Conservation (phyloP, 768 basidiomycete species). For the Naematelia aurantialba region DNA sequence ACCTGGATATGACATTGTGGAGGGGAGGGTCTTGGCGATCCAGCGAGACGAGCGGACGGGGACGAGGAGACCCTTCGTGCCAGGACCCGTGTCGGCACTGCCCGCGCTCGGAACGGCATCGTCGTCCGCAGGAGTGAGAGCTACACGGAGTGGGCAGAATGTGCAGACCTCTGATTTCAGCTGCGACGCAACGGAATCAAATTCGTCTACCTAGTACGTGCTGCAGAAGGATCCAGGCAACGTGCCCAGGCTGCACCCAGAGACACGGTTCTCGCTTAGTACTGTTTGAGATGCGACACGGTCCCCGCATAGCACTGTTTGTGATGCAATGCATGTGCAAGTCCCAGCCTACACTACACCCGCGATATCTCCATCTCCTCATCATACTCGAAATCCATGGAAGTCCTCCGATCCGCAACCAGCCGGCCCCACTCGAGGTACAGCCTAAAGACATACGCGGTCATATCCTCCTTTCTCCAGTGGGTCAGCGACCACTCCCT, state of each 20-base stretch:
- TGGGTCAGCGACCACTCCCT: slow-evolving; percentile 34
- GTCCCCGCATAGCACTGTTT: not conserved
- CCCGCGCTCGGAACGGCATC: not conserved
- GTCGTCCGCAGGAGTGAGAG: too few relatives aligned
- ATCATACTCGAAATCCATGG: slow-evolving; percentile 37
- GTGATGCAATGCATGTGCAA: not conserved
- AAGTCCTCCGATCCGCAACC: slow-evolving; percentile 22
- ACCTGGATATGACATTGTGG: not conserved
- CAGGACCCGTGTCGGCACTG: not conserved
- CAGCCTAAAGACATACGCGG: slow-evolving; percentile 44
- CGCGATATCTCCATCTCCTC: slow-evolving; percentile 21
- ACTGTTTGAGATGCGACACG: not conserved
- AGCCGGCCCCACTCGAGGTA: slow-evolving; percentile 49
- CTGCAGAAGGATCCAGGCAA: too few relatives aligned
- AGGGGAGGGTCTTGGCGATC: not conserved
- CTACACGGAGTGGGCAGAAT: too few relatives aligned
- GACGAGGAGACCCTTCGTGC: not conserved
- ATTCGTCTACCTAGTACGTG: not conserved
- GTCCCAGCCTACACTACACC: not conserved
- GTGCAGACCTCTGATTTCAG: not conserved
- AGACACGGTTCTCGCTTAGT: too few relatives aligned
- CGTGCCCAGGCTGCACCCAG: too few relatives aligned
- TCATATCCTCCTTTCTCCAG: slow-evolving; percentile 46
- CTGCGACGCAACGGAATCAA: not conserved
- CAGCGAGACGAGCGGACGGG: not conserved